Conservation (phyloP, 805 yeast genomes). For the Candida coquimbonensis region DNA sequence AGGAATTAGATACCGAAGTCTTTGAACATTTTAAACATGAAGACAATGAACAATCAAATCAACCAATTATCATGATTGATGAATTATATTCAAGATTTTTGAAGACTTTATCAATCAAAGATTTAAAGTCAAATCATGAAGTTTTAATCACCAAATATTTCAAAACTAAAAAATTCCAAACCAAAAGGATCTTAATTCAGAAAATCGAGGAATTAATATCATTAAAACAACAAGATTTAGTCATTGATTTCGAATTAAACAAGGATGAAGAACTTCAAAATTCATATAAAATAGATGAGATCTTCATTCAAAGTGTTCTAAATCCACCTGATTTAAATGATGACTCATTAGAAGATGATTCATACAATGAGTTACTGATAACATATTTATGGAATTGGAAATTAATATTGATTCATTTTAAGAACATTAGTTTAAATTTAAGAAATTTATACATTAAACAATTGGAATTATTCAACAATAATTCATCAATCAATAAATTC, state of each 20-base stretch:
- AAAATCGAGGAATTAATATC: slow-evolving; percentile 36
- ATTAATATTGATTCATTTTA: slow-evolving; percentile 53
- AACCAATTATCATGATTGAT: slow-evolving; percentile 29
- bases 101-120: slow-evolving; percentile 24
- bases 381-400: slow-evolving; percentile 64
- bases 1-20: slow-evolving; percentile 30
- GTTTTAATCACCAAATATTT: slow-evolving; percentile 30
- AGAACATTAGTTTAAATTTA: slow-evolving; percentile 56
- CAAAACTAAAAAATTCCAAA: slow-evolving; percentile 22
- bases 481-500: slow-evolving; percentile 39
- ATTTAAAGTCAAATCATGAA: slow-evolving; percentile 27
- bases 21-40: slow-evolving; percentile 34
- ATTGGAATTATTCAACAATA: slow-evolving; percentile 30
- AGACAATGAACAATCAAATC: slow-evolving; percentile 16
- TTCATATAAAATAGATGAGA: slow-evolving; percentile 23
- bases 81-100: slow-evolving; percentile 30
- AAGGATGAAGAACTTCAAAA: slow-evolving; percentile 24
- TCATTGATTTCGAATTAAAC: slow-evolving; percentile 52
- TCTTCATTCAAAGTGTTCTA: slow-evolving; percentile 31
- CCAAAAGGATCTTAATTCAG: slow-evolving; percentile 38
- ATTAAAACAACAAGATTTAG: slow-evolving; percentile 47
- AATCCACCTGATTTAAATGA: slow-evolving; percentile 25
- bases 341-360: slow-evolving; percentile 28
- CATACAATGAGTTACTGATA: slow-evolving; percentile 29
- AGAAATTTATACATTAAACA: slow-evolving; percentile 55